Base-by-base conservation (phyloP, 768 basidiomycete species). In the Postia placenta region DNA sequence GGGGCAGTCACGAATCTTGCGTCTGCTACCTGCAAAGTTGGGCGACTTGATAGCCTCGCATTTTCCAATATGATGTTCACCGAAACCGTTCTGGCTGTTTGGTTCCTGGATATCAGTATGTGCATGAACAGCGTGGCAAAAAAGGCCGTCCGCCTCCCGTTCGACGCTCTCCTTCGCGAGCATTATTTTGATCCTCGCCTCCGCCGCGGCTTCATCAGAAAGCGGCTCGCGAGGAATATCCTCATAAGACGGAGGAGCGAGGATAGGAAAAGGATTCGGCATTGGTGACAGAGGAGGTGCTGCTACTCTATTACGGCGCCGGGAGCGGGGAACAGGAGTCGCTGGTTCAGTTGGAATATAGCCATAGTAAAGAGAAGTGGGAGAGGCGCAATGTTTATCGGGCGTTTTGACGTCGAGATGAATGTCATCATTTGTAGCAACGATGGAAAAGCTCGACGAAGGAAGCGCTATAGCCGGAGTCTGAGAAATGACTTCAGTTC, bases 201-300 rank as follows among this genome's bases (percentile, higher is more conserved):
- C 74, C 1, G 80, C 77, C 12, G 62, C 48, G 24, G 72, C 72
- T 42, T 76, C 76, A 1, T 48, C 45, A 19, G 65, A 70, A 15
- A 70, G 49, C 2, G 70, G 67, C 22, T 57, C 30, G 5, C 64
- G 51, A 22, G 63, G 58, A 6, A 67, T 59, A 5, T 62, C 55
- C 48, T 71, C 63, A 9, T 64, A 65, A 2, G 56, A 43, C 0
- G 81, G 78, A 1, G 81, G 81, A 3, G 79, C 79, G 12, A 83
- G 75, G 47, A 80, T 70, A 0, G 81, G 80, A 0, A 81, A 50
- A 51, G 33, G 56, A 25, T 4, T 50, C 50, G 11, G 53, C 52
- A 26, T 4, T 40, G 41, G 26, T 5, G 14, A 27, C 25, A 39
- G 11, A 11, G 33, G 27, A 28, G 47, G 36, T 11, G 20, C 20